These are phyloP conservation scores for Trichosanthes cucumerina DNA, from an alignment of 306 rosid species.

Conservation along the genomic window DNA sequence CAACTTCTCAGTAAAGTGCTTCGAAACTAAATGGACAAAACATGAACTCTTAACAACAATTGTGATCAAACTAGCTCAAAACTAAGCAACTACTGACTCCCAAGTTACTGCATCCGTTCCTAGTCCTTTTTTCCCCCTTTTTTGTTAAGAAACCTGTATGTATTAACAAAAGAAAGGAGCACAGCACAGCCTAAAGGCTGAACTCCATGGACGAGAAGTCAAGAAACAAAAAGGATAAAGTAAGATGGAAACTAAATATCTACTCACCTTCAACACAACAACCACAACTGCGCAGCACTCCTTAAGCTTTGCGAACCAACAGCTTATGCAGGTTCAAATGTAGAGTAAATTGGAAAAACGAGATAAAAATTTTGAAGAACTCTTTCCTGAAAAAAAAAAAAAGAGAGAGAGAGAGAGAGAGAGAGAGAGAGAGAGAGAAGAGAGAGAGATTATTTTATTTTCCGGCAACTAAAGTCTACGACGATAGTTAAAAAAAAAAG, in stretches of 20 bases:
- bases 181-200: too few species aligned
- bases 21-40: not conserved
- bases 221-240: not conserved
- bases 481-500: too few species aligned
- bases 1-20: not conserved
- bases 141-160: too few species aligned
- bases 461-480: not conserved
- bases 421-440: too few species aligned
- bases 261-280: conserved; percentile 6
- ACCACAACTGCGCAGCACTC: not conserved
- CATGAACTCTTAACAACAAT: not conserved
- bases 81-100: not conserved
- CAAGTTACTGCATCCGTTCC: not conserved
- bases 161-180: too few species aligned
- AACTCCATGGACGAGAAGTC: not conserved
- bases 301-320: not conserved
- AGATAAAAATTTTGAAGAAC: not conserved
- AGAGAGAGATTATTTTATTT: not conserved
- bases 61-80: not conserved
- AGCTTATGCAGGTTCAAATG: not conserved
- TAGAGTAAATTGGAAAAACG: not conserved
- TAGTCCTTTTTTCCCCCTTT: too few species aligned
- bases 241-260: not conserved
- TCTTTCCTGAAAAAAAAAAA: not conserved
- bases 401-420: not conserved